Conservation (phyloP, 164 flowering plant genomes). For the Buxus sempervirens region DNA sequence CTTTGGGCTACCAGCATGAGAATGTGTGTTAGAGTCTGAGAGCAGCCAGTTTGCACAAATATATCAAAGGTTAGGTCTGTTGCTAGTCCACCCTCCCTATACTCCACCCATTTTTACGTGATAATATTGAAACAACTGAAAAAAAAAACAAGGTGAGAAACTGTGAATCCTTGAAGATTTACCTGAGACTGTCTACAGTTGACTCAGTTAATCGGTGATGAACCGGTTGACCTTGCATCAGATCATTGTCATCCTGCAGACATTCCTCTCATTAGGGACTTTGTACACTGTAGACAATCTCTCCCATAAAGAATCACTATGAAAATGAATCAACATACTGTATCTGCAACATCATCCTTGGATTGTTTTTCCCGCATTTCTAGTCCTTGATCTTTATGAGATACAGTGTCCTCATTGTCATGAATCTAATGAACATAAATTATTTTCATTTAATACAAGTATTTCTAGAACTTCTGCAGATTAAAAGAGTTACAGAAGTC, state of each 20-base stretch:
- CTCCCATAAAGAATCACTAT: not conserved
- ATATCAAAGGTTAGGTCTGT: no score
- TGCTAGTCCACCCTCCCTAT: no score
- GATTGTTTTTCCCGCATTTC: constrained; percentile 30
- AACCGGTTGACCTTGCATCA: constrained; percentile 22
- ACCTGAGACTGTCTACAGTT: constrained; percentile 32
- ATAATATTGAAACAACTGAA: not conserved
- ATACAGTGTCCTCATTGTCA: constrained; percentile 49
- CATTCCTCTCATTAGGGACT: constrained; percentile 9
- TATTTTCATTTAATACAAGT: not conserved
- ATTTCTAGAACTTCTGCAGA: not conserved
- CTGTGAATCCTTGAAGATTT: constrained; percentile 9
- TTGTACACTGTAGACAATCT: not conserved
- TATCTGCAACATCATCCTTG: constrained; percentile 29
- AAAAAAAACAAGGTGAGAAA: not conserved
- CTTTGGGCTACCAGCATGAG: no score
- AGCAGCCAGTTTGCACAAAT: no score
- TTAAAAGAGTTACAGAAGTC: not conserved
- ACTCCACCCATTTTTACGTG: no score
- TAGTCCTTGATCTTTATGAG: constrained; percentile 37
- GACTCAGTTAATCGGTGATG: constrained; percentile 29
- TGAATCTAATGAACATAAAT: constrained; percentile 49
- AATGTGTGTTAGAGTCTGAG: no score
- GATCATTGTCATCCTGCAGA: constrained; percentile 52
- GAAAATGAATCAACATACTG: constrained; percentile 23